phyloP scores from a whole-genome alignment of 768 basidiomycete species.

The Fistulinella prunicolor region DNA sequence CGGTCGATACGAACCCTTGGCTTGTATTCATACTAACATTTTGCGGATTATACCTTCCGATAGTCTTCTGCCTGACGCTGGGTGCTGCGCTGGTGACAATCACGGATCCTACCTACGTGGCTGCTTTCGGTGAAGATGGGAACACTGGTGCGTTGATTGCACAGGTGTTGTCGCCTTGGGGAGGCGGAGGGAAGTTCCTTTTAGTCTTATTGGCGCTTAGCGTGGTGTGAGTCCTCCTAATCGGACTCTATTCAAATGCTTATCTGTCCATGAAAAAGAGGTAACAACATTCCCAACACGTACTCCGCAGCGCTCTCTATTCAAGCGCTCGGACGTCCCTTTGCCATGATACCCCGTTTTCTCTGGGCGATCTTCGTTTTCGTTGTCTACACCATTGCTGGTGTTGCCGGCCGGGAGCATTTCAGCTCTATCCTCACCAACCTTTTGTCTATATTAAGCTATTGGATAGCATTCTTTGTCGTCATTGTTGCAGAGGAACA shows the following conservation, averaged over 20 bases:
- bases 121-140: slow-evolving; percentile 38
- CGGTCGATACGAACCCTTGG: slow-evolving; percentile 39
- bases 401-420: slow-evolving; percentile 43
- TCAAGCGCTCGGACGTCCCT: slow-evolving; percentile 42
- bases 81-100: slow-evolving; percentile 44
- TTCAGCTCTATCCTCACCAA: slow-evolving; percentile 43
- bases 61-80: slow-evolving; percentile 35
- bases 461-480: slow-evolving; percentile 48
- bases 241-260: background rate
- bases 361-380: slow-evolving; percentile 44
- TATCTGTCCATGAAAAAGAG: slow-evolving; percentile 17
- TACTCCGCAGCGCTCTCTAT: slow-evolving; percentile 48
- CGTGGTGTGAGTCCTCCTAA: slow-evolving; percentile 34
- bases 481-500: slow-evolving; percentile 47
- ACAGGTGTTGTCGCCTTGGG: slow-evolving; percentile 44
- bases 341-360: slow-evolving; percentile 44
- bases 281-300: slow-evolving; percentile 42
- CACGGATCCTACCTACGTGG: slow-evolving; percentile 36
- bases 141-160: slow-evolving; percentile 44
- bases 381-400: slow-evolving; percentile 38
- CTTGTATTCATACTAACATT: slow-evolving; percentile 50
- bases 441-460: slow-evolving; percentile 42
- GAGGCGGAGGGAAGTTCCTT: slow-evolving; percentile 40
- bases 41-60: slow-evolving; percentile 49
- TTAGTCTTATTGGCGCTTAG: slow-evolving; percentile 39